Evolutionary conservation across 495 filamentous ascomycete species (phyloP), one percentile per base, ranked within the genome.

Genomic region (Rhizodiscina lignyota): DNA sequence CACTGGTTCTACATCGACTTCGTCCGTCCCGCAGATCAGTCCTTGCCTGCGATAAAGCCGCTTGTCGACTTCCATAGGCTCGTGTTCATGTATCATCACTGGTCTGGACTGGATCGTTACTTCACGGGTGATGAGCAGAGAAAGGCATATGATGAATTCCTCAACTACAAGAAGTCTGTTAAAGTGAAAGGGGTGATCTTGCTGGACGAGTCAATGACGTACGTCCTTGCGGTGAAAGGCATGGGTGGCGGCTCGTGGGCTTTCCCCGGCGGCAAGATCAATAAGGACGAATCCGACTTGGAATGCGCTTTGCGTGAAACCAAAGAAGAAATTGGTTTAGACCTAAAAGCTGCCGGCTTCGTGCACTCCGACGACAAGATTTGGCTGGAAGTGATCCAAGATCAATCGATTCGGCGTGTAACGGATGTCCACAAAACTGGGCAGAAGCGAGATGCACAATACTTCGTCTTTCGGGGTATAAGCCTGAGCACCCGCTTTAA

Each of bases 1-100:
- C 89, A 97, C 79, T 97, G 89, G 89, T 96, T 85, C 56, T 97
- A 94, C 73, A 91, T 96, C 59, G 89, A 97, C 58, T 97, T 96
- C 51, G 81, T 97, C 56, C 80, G 91, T 23, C 85, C 84, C 21
- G 62, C 86, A 36, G 83, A 94, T 50, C 83, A 84, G 5, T 64
- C 66, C 21, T 61, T 96, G 2, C 91, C 91, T 4, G 83, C 79
- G 1, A 72, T 96, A 56, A 74, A 74, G 23, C n/a, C n/a, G n/a
- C 68, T 96, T 6, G 74, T 79, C 31, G 69, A 62, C 19, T 97
- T 97, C 55, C 82, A 76, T 40, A 59, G 84, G 27, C 75, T 77
- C 43, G 89, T 96, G 42, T 94, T 96, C 51, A 73, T 82, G 37
- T 10, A 21, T 5, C 20, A 20, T 20, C 17, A 18, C 18, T 10